phyloP scores from a whole-genome alignment of 805 yeast species.

The Scheffersomyces stipitis region DNA sequence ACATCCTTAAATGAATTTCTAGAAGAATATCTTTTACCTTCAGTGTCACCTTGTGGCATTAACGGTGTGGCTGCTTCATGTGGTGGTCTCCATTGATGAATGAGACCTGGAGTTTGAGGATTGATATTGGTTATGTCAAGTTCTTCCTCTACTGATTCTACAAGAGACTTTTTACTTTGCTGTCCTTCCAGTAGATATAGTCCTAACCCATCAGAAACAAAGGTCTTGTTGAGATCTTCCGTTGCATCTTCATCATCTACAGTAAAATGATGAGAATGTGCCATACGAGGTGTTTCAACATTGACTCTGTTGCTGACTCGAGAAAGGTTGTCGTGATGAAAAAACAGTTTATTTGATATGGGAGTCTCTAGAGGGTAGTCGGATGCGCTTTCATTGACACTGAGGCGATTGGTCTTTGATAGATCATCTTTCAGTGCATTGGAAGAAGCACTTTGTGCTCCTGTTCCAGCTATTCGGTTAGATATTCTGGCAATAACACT shows the following conservation, averaged over 20 bases:
- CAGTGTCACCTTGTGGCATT: not conserved
- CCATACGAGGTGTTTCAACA: no score
- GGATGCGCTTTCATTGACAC: no score
- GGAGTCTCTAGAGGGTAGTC: no score
- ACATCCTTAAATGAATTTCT: no score
- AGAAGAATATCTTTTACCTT: not conserved
- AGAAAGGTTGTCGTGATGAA: no score
- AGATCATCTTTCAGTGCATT: no score
- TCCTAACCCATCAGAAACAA: not conserved
- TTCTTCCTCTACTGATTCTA: not conserved
- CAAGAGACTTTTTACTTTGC: not conserved
- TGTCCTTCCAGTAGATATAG: not conserved
- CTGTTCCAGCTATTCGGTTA: constrained; percentile 37
- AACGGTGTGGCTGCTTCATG: not conserved
- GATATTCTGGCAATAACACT: constrained; percentile 28
- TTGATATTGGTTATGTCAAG: not conserved
- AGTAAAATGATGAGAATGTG: no score
- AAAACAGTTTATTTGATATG: no score
- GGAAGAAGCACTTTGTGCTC: constrained; percentile 7
- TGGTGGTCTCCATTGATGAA: not conserved
- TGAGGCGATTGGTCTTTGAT: no score
- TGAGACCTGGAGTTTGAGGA: not conserved
- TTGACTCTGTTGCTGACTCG: no score
- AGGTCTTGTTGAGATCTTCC: no score
- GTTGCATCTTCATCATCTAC: no score